Percentiles rank a stretch among this genome's conserved stretches.
Conservation (phyloP, 768 basidiomycete species). For the Tylopilus rubrobrunneus region DNA sequence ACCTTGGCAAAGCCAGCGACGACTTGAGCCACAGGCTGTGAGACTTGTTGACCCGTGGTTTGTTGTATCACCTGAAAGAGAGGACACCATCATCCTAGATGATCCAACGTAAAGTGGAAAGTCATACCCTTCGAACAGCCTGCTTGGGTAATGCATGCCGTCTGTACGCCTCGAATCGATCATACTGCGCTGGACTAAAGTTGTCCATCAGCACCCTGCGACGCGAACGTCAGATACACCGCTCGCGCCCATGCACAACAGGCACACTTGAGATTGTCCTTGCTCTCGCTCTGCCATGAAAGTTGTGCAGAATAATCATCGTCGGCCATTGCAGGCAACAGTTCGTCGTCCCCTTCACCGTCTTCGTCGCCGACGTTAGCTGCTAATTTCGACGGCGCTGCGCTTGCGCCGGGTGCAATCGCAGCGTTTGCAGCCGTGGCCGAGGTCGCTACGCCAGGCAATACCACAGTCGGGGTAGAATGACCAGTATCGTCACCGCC, state of each 20-base stretch:
- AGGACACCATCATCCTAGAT: not conserved
- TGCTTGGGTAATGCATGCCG: conserved; percentile 81
- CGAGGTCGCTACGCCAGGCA: not conserved
- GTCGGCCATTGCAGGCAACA: conserved; percentile 82
- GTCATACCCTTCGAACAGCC: conserved; percentile 68
- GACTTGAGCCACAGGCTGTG: conserved; percentile 82
- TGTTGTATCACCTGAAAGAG: conserved; percentile 72
- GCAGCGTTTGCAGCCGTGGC: not conserved
- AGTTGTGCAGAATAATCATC: conserved; percentile 84
- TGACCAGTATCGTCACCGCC: conserved; percentile 22
- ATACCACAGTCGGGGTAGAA: conserved; percentile 4
- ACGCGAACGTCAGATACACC: not conserved
- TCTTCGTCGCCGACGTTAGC: conserved; percentile 37
- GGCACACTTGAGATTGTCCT: conserved; percentile 77
- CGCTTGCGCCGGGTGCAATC: not conserved
- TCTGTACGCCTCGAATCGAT: conserved; percentile 85
- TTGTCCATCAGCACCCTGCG: conserved; percentile 86
- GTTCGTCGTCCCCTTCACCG: conserved; percentile 75
- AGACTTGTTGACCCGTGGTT: conserved; percentile 74
- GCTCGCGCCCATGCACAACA: not conserved
- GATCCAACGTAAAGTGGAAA: not conserved
- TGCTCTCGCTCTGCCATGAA: conserved; percentile 83
- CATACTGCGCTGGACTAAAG: conserved; percentile 78
- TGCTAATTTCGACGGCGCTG: conserved; percentile 12
- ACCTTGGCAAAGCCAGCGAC: conserved; percentile 90